These are phyloP conservation scores for Fusarium sp. DNA, from an alignment of 2,329 filamentous ascomycete genomes.

Conservation along the genomic window DNA sequence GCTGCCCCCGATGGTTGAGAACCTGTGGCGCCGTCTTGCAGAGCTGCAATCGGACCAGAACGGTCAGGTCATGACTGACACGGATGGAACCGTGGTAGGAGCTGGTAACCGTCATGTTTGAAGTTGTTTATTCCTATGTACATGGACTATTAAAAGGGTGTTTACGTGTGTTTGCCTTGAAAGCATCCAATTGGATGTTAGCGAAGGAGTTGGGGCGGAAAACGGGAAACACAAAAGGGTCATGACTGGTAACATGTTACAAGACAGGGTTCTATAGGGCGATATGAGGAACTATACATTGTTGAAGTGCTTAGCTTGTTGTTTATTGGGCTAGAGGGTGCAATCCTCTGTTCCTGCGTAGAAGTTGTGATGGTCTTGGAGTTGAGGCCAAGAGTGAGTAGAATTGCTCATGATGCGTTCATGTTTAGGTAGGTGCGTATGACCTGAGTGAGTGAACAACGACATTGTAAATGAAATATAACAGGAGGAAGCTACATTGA, in stretches of 20 bases:
- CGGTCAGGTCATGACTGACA: not conserved
- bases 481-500: not conserved
- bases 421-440: not conserved
- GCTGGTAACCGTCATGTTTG: not conserved
- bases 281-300: not conserved
- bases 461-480: not conserved
- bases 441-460: too few relatives aligned
- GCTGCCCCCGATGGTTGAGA: slow-evolving; percentile 36
- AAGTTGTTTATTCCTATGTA: not conserved
- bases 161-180: not conserved
- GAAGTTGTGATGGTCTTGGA: not conserved
- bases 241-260: not conserved
- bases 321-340: not conserved
- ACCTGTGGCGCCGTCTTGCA: slow-evolving; percentile 31
- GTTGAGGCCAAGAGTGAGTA: not conserved
- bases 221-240: slow-evolving; percentile 9
- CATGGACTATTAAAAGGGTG: not conserved
- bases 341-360: not conserved
- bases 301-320: not conserved
- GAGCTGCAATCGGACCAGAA: slow-evolving; percentile 20
- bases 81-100: not conserved
- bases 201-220: slow-evolving; percentile 35
- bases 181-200: slow-evolving; percentile 11
- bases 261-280: not conserved
- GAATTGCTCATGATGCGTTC: not conserved